Evolutionary conservation across 2,329 filamentous ascomycete genomes (phyloP).

Genomic region (Trichoderma simmonsii): DNA sequence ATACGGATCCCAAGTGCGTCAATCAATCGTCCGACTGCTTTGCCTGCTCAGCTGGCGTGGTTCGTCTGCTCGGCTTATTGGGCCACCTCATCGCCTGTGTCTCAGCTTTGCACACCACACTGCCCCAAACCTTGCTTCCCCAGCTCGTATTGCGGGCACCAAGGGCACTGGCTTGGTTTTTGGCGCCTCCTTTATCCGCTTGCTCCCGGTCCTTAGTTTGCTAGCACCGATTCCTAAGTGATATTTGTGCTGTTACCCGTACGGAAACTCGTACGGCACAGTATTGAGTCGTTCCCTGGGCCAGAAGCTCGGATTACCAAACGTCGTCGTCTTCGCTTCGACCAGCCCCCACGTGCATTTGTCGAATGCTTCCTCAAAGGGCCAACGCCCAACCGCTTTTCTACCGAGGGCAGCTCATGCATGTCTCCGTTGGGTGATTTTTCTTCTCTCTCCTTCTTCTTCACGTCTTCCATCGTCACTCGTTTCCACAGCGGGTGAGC

Average conservation of each 20-base stretch:
- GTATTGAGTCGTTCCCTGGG: background rate
- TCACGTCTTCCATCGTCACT: background rate
- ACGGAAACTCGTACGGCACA: background rate
- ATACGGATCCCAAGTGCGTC: background rate
- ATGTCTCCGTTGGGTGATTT: background rate
- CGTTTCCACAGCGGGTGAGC: background rate
- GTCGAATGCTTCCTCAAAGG: background rate
- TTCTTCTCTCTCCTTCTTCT: background rate
- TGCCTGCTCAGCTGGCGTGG: conserved; percentile 18
- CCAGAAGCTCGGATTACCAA: background rate
- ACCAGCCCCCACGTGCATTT: conserved; percentile 3
- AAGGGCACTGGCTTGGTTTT: background rate
- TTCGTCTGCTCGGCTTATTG: conserved; percentile 9
- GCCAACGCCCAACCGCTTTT: conserved; percentile 7
- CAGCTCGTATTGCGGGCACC: conserved; percentile 19
- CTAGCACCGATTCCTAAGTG: background rate
- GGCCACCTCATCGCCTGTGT: conserved; percentile 20
- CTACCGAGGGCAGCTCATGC: background rate
- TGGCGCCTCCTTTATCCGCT: conserved; percentile 13
- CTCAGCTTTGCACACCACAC: conserved; percentile 12
- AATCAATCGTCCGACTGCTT: background rate
- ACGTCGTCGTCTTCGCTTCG: background rate
- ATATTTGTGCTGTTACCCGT: background rate
- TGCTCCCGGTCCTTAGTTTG: conserved; percentile 1
- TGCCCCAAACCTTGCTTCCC: conserved; percentile 17